Base-by-base conservation (phyloP, 176 grass and related monocot genomes). In the Paspalum vaginatum region DNA sequence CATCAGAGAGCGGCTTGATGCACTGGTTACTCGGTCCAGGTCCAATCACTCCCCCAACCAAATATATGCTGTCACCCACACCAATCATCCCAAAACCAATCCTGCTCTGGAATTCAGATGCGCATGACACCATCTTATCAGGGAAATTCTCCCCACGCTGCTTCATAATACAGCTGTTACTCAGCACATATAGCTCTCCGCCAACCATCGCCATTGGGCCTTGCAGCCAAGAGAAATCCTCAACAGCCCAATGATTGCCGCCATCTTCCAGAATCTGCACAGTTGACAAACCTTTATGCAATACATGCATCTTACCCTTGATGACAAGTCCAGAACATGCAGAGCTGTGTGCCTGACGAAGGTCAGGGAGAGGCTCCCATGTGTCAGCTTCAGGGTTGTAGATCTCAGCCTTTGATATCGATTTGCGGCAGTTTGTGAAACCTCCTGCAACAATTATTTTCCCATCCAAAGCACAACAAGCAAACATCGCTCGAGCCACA, bases 361-460 rank as follows among this genome's bases (percentile, higher is more conserved):
- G 90, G 58, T 99, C 84, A 53, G 92, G 92, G 16, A 99, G 92
- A 38, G 96, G 80, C 65, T 91, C 84, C 96, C 96, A 99, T 7
- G 26, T 60, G n/a, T 95, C 88, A 75, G 81, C 43, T 78, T 91
- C 88, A 57, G 88, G 90, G 74, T 99, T 87, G 79, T 99, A 99
- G 40, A 99, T 95, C 82, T 99, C 96, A 7, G 92, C 88, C 79
- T 90, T 93, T 5, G 92, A 88, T 86, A 89, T 93, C 0, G 90
- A 93, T 84, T 95, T 90, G 58, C 90, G 84, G 61, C 92, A 99
- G 72, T 99, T 99, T 21, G 90, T 99, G 68, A 99, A 93, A 8
- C 96, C 96, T 12, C 96, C 96, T 22, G 92, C 90, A 39, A 95
- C 96, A 21, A 99, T 65, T 67, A 99, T 95, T 87, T 99, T 99